phyloP scores from a whole-genome alignment of 306 rosid species.

The Trichosanthes truncata region DNA sequence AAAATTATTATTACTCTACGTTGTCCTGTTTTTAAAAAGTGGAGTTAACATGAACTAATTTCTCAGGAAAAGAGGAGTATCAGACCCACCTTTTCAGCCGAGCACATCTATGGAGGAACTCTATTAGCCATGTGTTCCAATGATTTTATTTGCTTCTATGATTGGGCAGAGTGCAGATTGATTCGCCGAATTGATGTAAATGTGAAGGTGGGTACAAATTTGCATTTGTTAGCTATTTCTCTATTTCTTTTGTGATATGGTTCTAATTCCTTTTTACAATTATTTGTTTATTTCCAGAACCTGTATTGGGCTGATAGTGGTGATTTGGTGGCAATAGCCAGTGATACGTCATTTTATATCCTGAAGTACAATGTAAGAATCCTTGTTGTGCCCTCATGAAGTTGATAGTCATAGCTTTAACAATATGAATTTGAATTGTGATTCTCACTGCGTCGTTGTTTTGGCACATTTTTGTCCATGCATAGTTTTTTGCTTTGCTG shows the following conservation, averaged over 20 bases:
- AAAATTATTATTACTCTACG: neutral
- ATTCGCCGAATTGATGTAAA: slow-evolving; percentile 91
- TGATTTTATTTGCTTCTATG: slow-evolving; percentile 97
- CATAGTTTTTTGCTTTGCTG: neutral
- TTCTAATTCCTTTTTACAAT: neutral
- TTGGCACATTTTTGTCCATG: neutral
- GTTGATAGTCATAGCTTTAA: neutral
- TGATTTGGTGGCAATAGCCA: slow-evolving; percentile 80
- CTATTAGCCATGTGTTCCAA: slow-evolving; percentile 94
- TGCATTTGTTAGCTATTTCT: neutral
- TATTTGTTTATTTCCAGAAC: slow-evolving; percentile 44
- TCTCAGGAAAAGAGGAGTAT: slow-evolving; percentile 90
- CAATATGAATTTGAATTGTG: neutral
- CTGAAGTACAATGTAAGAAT: slow-evolving; percentile 88
- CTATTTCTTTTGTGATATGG: neutral
- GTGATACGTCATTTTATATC: slow-evolving; percentile 88
- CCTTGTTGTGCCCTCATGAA: neutral
- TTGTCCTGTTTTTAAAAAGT: neutral
- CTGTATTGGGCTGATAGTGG: slow-evolving; percentile 99
- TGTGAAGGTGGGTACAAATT: slow-evolving; percentile 61
- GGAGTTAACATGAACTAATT: neutral
- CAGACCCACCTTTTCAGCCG: slow-evolving; percentile 93
- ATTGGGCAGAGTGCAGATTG: slow-evolving; percentile 96
- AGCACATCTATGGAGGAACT: slow-evolving; percentile 82
- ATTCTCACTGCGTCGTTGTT: neutral